Conservation (phyloP, 352 stramenopile species). For the Pythium myriotylum region DNA sequence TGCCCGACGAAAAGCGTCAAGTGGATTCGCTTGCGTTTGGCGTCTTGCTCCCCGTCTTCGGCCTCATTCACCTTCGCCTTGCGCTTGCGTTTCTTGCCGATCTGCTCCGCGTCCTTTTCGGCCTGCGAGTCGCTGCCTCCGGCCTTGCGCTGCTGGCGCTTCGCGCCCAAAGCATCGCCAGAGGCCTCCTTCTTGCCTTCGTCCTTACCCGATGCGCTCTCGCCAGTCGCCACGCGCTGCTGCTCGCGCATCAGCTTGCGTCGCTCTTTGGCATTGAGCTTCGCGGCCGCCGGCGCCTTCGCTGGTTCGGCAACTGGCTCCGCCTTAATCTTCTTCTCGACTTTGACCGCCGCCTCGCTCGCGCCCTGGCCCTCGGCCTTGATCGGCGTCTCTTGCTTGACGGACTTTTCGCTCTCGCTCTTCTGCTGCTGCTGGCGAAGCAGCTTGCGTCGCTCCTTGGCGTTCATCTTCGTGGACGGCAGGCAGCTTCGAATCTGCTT, state of each 20-base stretch:
- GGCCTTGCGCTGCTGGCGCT: slow-evolving; percentile 57
- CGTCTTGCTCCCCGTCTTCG: slow-evolving; percentile 26
- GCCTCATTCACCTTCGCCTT: slow-evolving; percentile 25
- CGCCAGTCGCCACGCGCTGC: slow-evolving; percentile 10
- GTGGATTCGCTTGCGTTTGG: slow-evolving; percentile 81
- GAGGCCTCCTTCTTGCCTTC: slow-evolving; percentile 13
- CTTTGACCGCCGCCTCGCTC: slow-evolving; percentile 21
- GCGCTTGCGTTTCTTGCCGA: slow-evolving; percentile 59
- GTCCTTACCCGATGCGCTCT: too few relatives aligned
- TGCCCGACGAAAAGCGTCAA: slow-evolving; percentile 87
- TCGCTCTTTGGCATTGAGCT: slow-evolving; percentile 31
- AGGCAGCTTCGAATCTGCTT: not conserved
- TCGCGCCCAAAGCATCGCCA: slow-evolving; percentile 38
- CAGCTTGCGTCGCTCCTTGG: slow-evolving; percentile 79
- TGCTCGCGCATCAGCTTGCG: slow-evolving; percentile 24
- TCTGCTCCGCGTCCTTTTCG: slow-evolving; percentile 28
- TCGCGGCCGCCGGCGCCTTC: not conserved
- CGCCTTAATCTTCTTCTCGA: slow-evolving; percentile 52
- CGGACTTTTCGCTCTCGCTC: not conserved
- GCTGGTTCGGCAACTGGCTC: slow-evolving; percentile 36
- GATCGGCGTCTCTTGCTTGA: not conserved
- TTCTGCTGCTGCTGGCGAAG: slow-evolving; percentile 48
- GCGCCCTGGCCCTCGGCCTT: slow-evolving; percentile 1
- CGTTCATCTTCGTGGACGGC: slow-evolving; percentile 48
- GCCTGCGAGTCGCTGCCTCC: slow-evolving; percentile 35